A percentile compares a stretch with the other conserved stretches of the same genome.
Evolutionary conservation across 768 basidiomycete species (phyloP).

Genomic region (Lactifluus rugatus): DNA sequence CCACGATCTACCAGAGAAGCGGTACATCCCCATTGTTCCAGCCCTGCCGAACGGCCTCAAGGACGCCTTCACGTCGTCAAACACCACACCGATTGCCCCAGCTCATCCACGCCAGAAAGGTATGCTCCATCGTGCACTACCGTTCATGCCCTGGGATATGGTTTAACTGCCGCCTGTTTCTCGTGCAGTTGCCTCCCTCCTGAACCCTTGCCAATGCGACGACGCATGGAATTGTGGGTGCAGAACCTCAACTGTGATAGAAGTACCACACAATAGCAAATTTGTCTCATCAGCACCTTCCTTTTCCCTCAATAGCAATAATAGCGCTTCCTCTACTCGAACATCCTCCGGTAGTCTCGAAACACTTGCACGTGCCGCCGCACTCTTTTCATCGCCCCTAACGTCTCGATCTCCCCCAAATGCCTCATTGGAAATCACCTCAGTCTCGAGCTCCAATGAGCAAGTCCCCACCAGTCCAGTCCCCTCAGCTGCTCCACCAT

Average conservation of each 20-base stretch:
- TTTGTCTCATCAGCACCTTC: not conserved
- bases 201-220: slow-evolving; percentile 19
- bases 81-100: not conserved
- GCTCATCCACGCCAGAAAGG: slow-evolving; percentile 19
- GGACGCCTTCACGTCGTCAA: slow-evolving; percentile 9
- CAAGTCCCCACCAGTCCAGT: not conserved
- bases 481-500: not conserved
- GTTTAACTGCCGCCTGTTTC: not conserved
- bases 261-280: not conserved
- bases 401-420: not conserved
- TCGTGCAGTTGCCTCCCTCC: slow-evolving; percentile 13
- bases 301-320: not conserved
- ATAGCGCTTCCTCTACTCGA: not conserved
- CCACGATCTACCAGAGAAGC: slow-evolving; percentile 14
- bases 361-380: slow-evolving; percentile 17
- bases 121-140: not conserved
- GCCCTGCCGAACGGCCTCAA: slow-evolving; percentile 20
- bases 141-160: not conserved
- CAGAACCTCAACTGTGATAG: not conserved
- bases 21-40: slow-evolving; percentile 20
- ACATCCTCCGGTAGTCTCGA: slow-evolving; percentile 6
- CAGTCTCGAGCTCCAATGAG: no score
- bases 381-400: slow-evolving; percentile 5
- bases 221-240: slow-evolving; percentile 17
- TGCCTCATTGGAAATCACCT: not conserved